Conservation (phyloP, 2,329 filamentous ascomycete genomes). For the Blastomyces emzantsi region DNA sequence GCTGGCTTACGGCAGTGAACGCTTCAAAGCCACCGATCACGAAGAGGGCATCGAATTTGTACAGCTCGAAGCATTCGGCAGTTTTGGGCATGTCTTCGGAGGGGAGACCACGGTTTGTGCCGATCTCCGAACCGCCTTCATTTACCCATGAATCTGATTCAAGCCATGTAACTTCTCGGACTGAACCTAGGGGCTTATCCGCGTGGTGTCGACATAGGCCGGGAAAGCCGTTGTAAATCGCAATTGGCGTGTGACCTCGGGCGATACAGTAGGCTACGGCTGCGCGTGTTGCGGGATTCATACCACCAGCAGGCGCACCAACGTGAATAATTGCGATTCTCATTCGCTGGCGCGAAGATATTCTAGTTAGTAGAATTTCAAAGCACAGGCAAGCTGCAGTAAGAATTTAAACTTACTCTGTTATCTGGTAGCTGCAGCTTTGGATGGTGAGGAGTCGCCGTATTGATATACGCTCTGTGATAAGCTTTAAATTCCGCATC, state of each 20-base stretch:
- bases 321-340: slow-evolving; percentile 94
- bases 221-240: slow-evolving; percentile 94
- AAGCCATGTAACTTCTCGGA: slow-evolving; percentile 81
- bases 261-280: slow-evolving; percentile 88
- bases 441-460: slow-evolving; percentile 70
- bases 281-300: slow-evolving; percentile 93
- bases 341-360: slow-evolving; percentile 54
- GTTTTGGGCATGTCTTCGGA: slow-evolving; percentile 74
- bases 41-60: slow-evolving; percentile 86
- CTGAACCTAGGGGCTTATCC: slow-evolving; percentile 70
- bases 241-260: slow-evolving; percentile 83
- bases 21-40: slow-evolving; percentile 93
- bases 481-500: slow-evolving; percentile 94
- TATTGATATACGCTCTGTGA: slow-evolving; percentile 82
- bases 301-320: slow-evolving; percentile 90
- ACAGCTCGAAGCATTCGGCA: slow-evolving; percentile 72
- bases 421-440: slow-evolving; percentile 57
- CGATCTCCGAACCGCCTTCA: slow-evolving; percentile 94
- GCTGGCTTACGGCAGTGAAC: slow-evolving; percentile 81
- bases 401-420: slow-evolving; percentile 47
- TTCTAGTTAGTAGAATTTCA: neutral
- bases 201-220: slow-evolving; percentile 84
- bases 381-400: too few species aligned
- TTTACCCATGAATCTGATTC: slow-evolving; percentile 94
- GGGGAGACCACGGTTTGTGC: slow-evolving; percentile 90